These are phyloP conservation scores for Gaertneriomyces semiglobifer DNA, from an alignment of 192 early-diverging fungal species.

Conservation along the genomic window DNA sequence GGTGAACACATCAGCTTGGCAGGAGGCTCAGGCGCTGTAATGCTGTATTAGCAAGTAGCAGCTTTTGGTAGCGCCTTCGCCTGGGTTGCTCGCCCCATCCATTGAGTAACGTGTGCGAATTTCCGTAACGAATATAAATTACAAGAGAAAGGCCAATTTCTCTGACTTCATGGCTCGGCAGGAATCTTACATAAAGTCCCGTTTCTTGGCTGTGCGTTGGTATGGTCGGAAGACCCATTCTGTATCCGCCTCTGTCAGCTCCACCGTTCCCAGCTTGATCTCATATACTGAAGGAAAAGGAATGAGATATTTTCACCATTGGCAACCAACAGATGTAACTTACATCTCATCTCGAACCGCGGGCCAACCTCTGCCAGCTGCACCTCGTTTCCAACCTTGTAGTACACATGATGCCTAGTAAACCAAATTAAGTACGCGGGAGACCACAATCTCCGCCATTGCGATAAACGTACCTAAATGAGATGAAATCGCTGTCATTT, in stretches of 20 bases:
- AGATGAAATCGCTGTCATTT: conserved; percentile 95
- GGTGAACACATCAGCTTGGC: too few relatives aligned
- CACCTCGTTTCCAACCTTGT: conserved; percentile 87
- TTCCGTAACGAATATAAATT: too few relatives aligned
- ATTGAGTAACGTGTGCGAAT: too few relatives aligned
- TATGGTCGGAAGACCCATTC: conserved; percentile 97
- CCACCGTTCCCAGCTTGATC: conserved; percentile 92
- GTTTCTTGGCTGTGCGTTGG: conserved; percentile 43
- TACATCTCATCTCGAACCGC: conserved; percentile 94
- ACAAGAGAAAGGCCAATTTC: too few relatives aligned
- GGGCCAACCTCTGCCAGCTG: conserved; percentile 96
- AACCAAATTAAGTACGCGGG: conserved; percentile 5
- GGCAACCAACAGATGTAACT: conserved; percentile 7
- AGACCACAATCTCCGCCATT: neutral
- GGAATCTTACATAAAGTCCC: conserved; percentile 28
- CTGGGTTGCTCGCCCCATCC: too few relatives aligned
- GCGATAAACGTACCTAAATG: conserved; percentile 61
- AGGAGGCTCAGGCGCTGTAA: too few relatives aligned
- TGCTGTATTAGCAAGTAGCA: too few relatives aligned
- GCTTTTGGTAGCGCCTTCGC: too few relatives aligned
- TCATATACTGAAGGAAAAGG: conserved; percentile 68
- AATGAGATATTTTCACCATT: neutral
- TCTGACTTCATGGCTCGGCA: too few relatives aligned
- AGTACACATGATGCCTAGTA: conserved; percentile 90
- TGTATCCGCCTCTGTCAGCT: conserved; percentile 89